Percentiles rank a stretch among this genome's conserved stretches.
These are phyloP conservation scores for Fistulinella staudtii DNA, from an alignment of 1,284 basidiomycete genomes.

Conservation along the genomic window DNA sequence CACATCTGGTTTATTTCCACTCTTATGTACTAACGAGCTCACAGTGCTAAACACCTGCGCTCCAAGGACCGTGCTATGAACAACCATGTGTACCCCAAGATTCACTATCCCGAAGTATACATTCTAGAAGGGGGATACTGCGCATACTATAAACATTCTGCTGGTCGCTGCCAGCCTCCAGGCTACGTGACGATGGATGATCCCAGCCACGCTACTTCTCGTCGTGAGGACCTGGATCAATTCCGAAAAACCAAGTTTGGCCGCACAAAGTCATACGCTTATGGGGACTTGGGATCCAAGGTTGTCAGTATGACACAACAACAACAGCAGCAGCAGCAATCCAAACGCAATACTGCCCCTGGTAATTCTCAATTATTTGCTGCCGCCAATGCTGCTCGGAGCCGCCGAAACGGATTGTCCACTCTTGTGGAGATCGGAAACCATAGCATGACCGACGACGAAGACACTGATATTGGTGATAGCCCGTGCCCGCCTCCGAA, in stretches of 20 bases:
- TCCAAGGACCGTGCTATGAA: slow-evolving; percentile 88
- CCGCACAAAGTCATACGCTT: slow-evolving; percentile 85
- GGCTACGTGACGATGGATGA: slow-evolving; percentile 96
- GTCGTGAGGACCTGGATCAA: slow-evolving; percentile 83
- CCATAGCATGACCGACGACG: slow-evolving; percentile 57
- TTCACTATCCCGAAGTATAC: slow-evolving; percentile 97
- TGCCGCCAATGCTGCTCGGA: slow-evolving; percentile 61
- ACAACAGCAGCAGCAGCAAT: slow-evolving; percentile 37
- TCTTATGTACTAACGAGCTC: slow-evolving; percentile 7
- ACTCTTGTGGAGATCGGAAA: slow-evolving; percentile 66
- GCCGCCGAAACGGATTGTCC: slow-evolving; percentile 52
- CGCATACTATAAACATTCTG: slow-evolving; percentile 72
- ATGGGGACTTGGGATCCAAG: slow-evolving; percentile 61
- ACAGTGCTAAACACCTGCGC: slow-evolving; percentile 89
- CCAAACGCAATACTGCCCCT: slow-evolving; percentile 62
- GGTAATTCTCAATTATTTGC: slow-evolving; percentile 54
- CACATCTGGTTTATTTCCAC: slow-evolving; percentile 13
- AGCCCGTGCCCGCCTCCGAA: slow-evolving; percentile 77
- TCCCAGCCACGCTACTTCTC: slow-evolving; percentile 73
- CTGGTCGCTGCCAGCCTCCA: slow-evolving; percentile 71
- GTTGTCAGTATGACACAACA: slow-evolving; percentile 34
- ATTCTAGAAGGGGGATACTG: slow-evolving; percentile 95
- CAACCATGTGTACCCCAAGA: slow-evolving; percentile 83
- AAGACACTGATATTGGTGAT: slow-evolving; percentile 71
- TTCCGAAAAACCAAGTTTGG: slow-evolving; percentile 87